A percentile compares a stretch with the other conserved stretches of the same genome.
Conservation (phyloP, 2,329 filamentous ascomycete genomes). For the Orbilia brochopaga region DNA sequence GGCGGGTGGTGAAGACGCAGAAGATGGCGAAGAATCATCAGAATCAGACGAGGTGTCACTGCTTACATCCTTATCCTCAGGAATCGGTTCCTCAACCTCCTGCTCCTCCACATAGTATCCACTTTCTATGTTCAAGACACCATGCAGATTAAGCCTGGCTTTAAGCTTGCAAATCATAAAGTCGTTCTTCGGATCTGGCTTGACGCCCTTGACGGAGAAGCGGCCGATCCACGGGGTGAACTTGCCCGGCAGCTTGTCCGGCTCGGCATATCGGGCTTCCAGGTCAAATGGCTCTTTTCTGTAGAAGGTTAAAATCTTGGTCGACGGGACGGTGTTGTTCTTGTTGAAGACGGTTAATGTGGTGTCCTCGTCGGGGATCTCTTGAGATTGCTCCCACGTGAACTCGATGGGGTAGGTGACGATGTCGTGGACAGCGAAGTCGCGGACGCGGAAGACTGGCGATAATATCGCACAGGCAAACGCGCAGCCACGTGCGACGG, state of each 20-base stretch:
- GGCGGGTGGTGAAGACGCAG: constrained; percentile 36
- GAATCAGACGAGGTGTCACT: constrained; percentile 55
- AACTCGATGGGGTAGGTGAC: constrained; percentile 99
- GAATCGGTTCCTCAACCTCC: constrained; percentile 91
- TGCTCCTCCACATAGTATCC: constrained; percentile 98
- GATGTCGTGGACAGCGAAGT: constrained; percentile 97
- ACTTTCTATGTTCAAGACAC: constrained; percentile 92
- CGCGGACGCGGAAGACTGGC: constrained; percentile 95
- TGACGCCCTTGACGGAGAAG: constrained; percentile 97
- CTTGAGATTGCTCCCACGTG: constrained; percentile 96
- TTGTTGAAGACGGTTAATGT: constrained; percentile 96
- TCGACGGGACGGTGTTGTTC: constrained; percentile 95
- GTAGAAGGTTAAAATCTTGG: constrained; percentile 99
- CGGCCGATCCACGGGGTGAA: constrained; percentile 92
- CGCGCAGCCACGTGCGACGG: constrained; percentile 90
- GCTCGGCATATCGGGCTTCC: constrained; percentile 89
- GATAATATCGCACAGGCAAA: constrained; percentile 98
- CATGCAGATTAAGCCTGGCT: constrained; percentile 94
- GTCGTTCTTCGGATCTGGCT: constrained; percentile 89
- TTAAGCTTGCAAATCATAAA: constrained; percentile 99
- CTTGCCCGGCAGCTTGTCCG: constrained; percentile 85
- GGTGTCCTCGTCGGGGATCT: constrained; percentile 98
- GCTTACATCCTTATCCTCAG: constrained; percentile 67
- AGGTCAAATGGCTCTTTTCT: constrained; percentile 96
- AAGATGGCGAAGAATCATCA: constrained; percentile 1